A percentile compares a stretch with the other conserved stretches of the same genome.
Evolutionary conservation across 768 basidiomycete species (phyloP).

Genomic region (Rossbeevera mucosa): DNA sequence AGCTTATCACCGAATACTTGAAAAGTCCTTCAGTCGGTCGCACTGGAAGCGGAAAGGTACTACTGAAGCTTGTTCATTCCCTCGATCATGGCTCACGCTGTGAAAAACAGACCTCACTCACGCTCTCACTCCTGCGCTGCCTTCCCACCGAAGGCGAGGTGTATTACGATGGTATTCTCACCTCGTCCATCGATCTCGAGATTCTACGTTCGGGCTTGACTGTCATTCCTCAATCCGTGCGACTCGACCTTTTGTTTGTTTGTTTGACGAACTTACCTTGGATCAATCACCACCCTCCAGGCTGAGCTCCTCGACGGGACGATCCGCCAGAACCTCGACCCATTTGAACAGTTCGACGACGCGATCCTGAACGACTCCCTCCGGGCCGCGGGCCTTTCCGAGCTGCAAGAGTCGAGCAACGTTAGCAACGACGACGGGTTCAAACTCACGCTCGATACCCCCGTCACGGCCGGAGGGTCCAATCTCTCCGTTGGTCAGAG

Average conservation of each 20-base stretch:
- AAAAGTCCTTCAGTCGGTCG: conserved; percentile 4
- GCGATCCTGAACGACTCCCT: conserved; percentile 37
- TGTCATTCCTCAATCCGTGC: conserved; percentile 45
- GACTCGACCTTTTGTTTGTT: not conserved
- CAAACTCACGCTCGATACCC: conserved; percentile 40
- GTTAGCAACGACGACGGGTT: conserved; percentile 5
- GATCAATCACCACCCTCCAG: conserved; percentile 1
- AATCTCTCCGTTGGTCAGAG: conserved; percentile 43
- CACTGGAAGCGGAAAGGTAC: conserved; percentile 10
- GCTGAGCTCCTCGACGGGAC: conserved; percentile 41
- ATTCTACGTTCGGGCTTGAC: conserved; percentile 54
- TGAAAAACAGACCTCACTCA: conserved; percentile 42
- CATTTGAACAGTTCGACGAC: conserved; percentile 47
- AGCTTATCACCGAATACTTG: not conserved
- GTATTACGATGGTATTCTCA: conserved; percentile 49
- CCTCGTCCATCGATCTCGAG: conserved; percentile 48
- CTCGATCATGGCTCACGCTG: not conserved
- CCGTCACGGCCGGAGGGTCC: conserved; percentile 34
- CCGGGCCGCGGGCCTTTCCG: conserved; percentile 36
- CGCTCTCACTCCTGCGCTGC: conserved; percentile 46
- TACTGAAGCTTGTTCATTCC: not conserved
- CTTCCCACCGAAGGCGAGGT: conserved; percentile 49
- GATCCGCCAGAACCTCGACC: conserved; percentile 46
- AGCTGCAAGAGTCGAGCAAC: conserved; percentile 23
- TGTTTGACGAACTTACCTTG: not conserved